Conservation (phyloP, 2,329 filamentous ascomycete genomes). For the Aspergillus sp. region DNA sequence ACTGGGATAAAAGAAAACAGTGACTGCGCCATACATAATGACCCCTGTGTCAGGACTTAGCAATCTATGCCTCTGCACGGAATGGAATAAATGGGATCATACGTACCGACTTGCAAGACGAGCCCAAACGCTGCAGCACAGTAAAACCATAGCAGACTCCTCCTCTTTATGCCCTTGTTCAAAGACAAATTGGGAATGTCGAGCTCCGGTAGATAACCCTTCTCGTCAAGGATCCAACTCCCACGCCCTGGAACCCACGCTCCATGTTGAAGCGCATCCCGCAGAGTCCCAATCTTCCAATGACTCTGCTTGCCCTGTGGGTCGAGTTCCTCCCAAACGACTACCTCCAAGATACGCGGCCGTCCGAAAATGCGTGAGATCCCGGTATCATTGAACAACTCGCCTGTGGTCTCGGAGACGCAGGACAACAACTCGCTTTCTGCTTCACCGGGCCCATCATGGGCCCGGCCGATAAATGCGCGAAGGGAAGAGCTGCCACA, state of each 20-base stretch:
- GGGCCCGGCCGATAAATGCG: conserved; percentile 47
- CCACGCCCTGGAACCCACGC: conserved; percentile 20
- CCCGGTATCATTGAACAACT: conserved; percentile 45
- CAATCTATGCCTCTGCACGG: neutral
- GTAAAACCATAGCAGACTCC: conserved; percentile 29
- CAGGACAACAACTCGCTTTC: conserved; percentile 49
- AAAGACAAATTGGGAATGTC: conserved; percentile 35
- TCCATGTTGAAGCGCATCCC: conserved; percentile 21
- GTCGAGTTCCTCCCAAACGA: conserved; percentile 45
- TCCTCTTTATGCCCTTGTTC: conserved; percentile 34
- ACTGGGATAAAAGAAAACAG: conserved; percentile 26
- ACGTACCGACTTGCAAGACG: conserved; percentile 29
- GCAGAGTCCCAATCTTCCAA: conserved; percentile 26
- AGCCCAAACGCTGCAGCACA: conserved; percentile 26
- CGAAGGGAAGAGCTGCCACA: conserved; percentile 44
- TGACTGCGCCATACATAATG: conserved; percentile 28
- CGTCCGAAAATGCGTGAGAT: conserved; percentile 38
- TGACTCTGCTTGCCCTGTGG: conserved; percentile 22
- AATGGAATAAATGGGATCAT: neutral
- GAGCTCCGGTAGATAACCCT: conserved; percentile 22
- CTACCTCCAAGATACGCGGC: conserved; percentile 34
- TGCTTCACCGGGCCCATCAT: conserved; percentile 41
- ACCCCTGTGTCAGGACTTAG: conserved; percentile 15
- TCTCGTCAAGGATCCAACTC: conserved; percentile 8
- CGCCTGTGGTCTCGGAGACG: conserved; percentile 46